phyloP scores from a whole-genome alignment of 2,329 filamentous ascomycete genomes.

The Tolypocladium tundrense region DNA sequence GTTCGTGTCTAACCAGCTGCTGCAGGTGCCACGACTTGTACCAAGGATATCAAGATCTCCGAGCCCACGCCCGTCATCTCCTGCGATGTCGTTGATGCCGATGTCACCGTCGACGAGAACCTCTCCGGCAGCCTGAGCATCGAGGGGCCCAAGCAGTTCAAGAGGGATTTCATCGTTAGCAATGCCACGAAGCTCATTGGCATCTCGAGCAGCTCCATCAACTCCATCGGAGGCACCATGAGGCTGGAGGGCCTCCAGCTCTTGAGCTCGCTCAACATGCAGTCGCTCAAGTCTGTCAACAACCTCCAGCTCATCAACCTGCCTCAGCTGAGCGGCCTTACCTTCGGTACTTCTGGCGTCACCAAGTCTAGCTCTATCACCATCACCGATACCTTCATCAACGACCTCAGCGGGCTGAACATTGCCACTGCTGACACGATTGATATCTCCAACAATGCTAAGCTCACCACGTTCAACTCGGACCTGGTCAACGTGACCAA shows the following conservation, averaged over 20 bases:
- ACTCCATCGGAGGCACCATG: conserved; percentile 60
- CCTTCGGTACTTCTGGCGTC: conserved; percentile 45
- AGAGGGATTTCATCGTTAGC: conserved; percentile 51
- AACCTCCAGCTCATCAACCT: conserved; percentile 64
- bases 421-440: conserved; percentile 62
- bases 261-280: conserved; percentile 59
- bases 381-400: conserved; percentile 81
- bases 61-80: conserved; percentile 50
- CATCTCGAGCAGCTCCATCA: conserved; percentile 51
- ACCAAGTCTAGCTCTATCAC: conserved; percentile 56
- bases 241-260: conserved; percentile 56
- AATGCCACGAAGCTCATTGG: conserved; percentile 47
- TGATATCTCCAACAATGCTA: conserved; percentile 83
- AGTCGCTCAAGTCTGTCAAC: conserved; percentile 52
- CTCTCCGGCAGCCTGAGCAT: conserved; percentile 51
- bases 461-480: conserved; percentile 66
- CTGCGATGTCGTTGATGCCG: conserved; percentile 62
- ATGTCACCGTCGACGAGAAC: conserved; percentile 51
- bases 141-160: conserved; percentile 46
- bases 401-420: conserved; percentile 69
- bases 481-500: conserved; percentile 66
- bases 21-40: conserved; percentile 24
- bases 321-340: conserved; percentile 41
- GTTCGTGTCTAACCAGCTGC: not conserved
- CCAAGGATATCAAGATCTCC: conserved; percentile 50